Base-by-base conservation (phyloP, 2,329 filamentous ascomycete species). In the Ascosphaera pollenicola region DNA sequence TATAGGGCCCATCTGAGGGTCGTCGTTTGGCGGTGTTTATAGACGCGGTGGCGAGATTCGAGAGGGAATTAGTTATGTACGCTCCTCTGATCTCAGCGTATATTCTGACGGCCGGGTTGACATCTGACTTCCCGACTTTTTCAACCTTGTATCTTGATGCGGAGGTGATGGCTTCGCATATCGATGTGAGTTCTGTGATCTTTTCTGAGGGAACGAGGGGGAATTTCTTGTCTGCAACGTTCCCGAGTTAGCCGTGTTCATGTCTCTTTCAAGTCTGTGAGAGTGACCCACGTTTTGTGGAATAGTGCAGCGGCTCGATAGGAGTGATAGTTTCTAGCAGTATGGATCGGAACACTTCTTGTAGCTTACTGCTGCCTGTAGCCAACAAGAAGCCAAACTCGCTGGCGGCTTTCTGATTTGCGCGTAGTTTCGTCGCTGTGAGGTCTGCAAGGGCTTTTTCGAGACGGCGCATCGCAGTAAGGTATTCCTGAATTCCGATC, bases 281-380 rank as follows among this genome's bases (percentile, higher is more conserved):
- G 32, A 5, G 32, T 35, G 8, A 35, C 32, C 66, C 70, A 63
- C 83, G 73, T 58, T 95, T 95, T 15, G 84, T 94, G 49, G 94
- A 77, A 52, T 78, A 94, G 56, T 93, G 81, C 35, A 98, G 63
- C 6, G 89, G 85, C 53, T 98, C 89, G 38, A 95, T 70, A 2
- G 79, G 72, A 38, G 72, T 71, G 11, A 81, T 77, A 31, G 85
- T 82, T 48, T 92, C 80, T 44, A 69, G 70, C 35, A 98, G 62
- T 39, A 84, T 67, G 42, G 78, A 75, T 44, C 84, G 73, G 52
- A 94, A 92, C 40, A 87, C 70, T 41, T 74, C 74, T 56, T 95
- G 84, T 24, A 98, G 65, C 54, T 91, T 83, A 10, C 73, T 70
- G 46, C 79, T 84, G 17, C 84, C 89, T 3, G 73, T 71, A 49